phyloP scores from a whole-genome alignment of 2,329 filamentous ascomycete genomes.

The Aureobasidium subglaciale region DNA sequence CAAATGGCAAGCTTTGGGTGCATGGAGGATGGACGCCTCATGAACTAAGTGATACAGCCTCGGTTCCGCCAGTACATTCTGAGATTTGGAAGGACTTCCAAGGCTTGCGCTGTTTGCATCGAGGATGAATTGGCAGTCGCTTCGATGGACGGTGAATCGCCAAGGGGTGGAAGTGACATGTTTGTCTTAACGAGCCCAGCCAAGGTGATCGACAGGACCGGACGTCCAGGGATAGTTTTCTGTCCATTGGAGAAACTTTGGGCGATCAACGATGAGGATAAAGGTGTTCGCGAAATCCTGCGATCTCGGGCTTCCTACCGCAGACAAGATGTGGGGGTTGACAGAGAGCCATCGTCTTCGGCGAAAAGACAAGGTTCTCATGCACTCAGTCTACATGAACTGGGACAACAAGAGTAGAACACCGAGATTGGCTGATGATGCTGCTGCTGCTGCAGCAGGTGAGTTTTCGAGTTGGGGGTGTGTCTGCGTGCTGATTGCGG shows the following conservation, averaged over 20 bases:
- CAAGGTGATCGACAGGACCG: constrained; percentile 9
- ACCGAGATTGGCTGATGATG: no score
- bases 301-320: background rate
- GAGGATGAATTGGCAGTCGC: background rate
- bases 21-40: background rate
- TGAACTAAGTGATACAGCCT: background rate
- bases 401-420: no score
- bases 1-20: background rate
- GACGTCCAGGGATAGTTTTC: background rate
- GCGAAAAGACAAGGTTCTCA: no score
- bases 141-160: background rate
- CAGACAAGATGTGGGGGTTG: background rate
- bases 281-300: background rate
- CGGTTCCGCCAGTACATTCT: background rate
- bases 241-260: background rate
- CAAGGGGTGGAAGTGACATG: constrained; percentile 1
- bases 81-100: background rate
- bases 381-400: no score
- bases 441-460: no score
- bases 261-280: background rate
- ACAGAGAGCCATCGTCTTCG: no score
- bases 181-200: background rate
- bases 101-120: background rate
- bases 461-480: no score
- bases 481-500: no score